phyloP scores from a whole-genome alignment of 768 basidiomycete species.

The Kwoniella shandongensis region DNA sequence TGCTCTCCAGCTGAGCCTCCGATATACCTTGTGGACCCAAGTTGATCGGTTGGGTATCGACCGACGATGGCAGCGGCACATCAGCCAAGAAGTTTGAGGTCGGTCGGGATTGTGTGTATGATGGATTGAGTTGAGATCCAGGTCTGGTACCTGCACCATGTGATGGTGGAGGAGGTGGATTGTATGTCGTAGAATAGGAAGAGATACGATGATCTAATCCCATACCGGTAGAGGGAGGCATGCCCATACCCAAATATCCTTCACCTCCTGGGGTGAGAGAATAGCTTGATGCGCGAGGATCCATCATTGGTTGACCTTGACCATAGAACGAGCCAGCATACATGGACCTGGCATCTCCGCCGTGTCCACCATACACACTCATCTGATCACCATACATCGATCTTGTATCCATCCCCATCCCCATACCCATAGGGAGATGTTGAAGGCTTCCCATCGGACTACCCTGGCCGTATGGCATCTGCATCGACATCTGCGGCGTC shows the following conservation, averaged over 20 bases:
- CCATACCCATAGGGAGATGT: constrained; percentile 9
- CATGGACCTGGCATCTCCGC: constrained; percentile 57
- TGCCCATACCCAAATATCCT: constrained; percentile 1
- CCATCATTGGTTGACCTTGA: constrained; percentile 19
- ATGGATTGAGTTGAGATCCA: constrained; percentile 1
- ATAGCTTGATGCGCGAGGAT: constrained; percentile 23
- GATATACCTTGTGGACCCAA: constrained; percentile 35
- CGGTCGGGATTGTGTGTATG: constrained; percentile 10
- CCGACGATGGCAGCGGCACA: constrained; percentile 6
- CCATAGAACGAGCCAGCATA: constrained; percentile 48
- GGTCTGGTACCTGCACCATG: too few relatives aligned
- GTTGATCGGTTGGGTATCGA: not conserved
- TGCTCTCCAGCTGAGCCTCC: constrained; percentile 43
- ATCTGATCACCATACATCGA: constrained; percentile 27
- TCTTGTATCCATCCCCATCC: constrained; percentile 7
- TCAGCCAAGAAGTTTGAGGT: constrained; percentile 31
- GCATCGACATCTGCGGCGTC: constrained; percentile 54
- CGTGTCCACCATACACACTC: constrained; percentile 16
- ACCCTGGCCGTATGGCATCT: constrained; percentile 11
- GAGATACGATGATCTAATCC: constrained; percentile 16
- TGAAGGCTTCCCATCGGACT: constrained; percentile 13
- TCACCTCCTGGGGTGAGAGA: constrained; percentile 4
- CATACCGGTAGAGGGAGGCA: constrained; percentile 1
- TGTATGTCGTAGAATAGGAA: constrained; percentile 8
- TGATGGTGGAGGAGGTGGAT: constrained; percentile 2